These are phyloP conservation scores for Chlamydomonas reinhardtii DNA, from an alignment of 163 green algal genomes.

Conservation along the genomic window DNA sequence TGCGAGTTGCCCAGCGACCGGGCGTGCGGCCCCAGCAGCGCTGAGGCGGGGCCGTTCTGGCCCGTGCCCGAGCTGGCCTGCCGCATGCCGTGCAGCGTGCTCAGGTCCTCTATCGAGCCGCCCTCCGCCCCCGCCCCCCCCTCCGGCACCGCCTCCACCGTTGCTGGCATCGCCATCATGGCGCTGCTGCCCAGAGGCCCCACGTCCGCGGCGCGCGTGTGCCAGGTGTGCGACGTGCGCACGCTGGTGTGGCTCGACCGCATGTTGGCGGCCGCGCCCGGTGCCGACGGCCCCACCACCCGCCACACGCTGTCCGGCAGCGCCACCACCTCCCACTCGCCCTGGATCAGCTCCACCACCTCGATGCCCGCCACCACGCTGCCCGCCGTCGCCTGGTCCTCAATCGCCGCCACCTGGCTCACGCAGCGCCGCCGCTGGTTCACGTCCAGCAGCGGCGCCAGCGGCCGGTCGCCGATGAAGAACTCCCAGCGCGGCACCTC, in stretches of 20 bases:
- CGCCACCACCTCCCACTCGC: constrained; percentile 54
- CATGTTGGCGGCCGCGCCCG: background rate
- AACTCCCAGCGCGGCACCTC: constrained; percentile 80
- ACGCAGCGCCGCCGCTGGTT: constrained; percentile 67
- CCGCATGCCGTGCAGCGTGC: constrained; percentile 18
- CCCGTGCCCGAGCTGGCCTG: constrained; percentile 26
- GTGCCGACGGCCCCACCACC: constrained; percentile 28
- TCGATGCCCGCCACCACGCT: constrained; percentile 72
- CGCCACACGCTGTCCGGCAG: constrained; percentile 52
- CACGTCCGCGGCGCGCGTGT: background rate
- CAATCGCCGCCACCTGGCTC: constrained; percentile 74
- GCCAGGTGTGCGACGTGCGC: constrained; percentile 28
- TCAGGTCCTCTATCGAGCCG: constrained; percentile 12
- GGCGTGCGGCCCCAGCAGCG: background rate
- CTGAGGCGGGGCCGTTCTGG: background rate
- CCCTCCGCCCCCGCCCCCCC: background rate
- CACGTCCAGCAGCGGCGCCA: constrained; percentile 53
- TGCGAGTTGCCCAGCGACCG: constrained; percentile 15
- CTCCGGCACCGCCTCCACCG: background rate
- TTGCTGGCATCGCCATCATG: background rate
- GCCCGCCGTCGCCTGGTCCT: constrained; percentile 65
- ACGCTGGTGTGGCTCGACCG: constrained; percentile 37
- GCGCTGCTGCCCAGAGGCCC: constrained; percentile 12
- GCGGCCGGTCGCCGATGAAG: constrained; percentile 80
- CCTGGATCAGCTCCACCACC: constrained; percentile 52